These are phyloP conservation scores for Hyaloscypha hepaticicola DNA, from an alignment of 495 filamentous ascomycete species.

Conservation along the genomic window DNA sequence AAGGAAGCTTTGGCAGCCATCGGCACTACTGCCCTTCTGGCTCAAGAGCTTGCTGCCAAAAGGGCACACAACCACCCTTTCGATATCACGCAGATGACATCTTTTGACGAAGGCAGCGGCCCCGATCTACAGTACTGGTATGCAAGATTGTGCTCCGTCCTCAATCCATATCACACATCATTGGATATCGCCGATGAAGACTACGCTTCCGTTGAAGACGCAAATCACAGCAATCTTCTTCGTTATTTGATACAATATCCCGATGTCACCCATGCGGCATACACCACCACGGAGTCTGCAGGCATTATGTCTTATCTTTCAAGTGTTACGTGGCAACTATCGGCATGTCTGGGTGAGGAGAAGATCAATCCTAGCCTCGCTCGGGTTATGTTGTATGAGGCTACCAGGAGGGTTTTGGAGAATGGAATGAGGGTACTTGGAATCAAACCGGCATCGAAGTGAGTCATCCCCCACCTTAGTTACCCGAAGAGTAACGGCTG, in stretches of 20 bases:
- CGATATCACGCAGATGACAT: constrained; percentile 66
- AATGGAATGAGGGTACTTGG: constrained; percentile 63
- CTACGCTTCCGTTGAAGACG: constrained; percentile 44
- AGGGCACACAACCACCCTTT: constrained; percentile 68
- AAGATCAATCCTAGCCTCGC: constrained; percentile 44
- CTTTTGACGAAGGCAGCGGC: constrained; percentile 70
- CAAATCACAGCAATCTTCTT: constrained; percentile 56
- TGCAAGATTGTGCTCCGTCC: constrained; percentile 64
- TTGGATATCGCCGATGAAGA: constrained; percentile 49
- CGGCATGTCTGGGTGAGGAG: constrained; percentile 51
- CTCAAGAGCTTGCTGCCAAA: constrained; percentile 70
- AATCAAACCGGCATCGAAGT: not conserved
- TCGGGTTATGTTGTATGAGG: constrained; percentile 54
- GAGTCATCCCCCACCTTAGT: not conserved
- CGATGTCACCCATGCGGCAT: constrained; percentile 59
- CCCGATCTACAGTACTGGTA: constrained; percentile 71
- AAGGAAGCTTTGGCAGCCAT: constrained; percentile 43
- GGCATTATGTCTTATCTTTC: constrained; percentile 61
- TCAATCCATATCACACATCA: constrained; percentile 47
- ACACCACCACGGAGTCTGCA: constrained; percentile 63
- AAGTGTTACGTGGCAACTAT: constrained; percentile 57
- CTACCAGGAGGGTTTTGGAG: constrained; percentile 55
- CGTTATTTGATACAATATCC: constrained; percentile 61
- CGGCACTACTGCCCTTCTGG: constrained; percentile 69
- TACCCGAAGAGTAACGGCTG: not conserved